Evolutionary conservation across 1,284 basidiomycete genomes (phyloP).

Genomic region (Wallemia mellicola): DNA sequence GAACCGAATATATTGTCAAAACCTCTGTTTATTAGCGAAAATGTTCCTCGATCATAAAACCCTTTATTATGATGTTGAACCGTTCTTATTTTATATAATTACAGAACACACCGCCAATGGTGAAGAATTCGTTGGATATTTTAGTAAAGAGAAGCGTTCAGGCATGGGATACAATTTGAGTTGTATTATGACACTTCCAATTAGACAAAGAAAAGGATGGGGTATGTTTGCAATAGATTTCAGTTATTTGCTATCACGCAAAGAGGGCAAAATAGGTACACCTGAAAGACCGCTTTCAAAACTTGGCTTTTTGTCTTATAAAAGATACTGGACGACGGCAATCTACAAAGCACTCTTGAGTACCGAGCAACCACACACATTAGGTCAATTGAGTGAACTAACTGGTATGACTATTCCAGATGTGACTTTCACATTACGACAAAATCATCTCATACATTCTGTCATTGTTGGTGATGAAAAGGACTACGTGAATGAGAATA

Average conservation of each 20-base stretch:
- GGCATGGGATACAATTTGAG: constrained; percentile 88
- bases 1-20: constrained; percentile 99
- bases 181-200: constrained; percentile 97
- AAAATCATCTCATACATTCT: background rate
- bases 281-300: constrained; percentile 79
- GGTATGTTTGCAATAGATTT: constrained; percentile 84
- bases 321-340: constrained; percentile 81
- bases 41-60: constrained; percentile 99
- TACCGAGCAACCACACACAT: background rate
- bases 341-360: constrained; percentile 19
- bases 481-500: background rate
- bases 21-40: constrained; percentile 91
- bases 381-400: background rate
- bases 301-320: constrained; percentile 68
- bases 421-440: background rate
- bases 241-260: constrained; percentile 86
- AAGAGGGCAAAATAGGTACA: constrained; percentile 58
- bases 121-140: constrained; percentile 89
- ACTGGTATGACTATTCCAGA: background rate
- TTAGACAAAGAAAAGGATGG: constrained; percentile 79
- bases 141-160: constrained; percentile 93
- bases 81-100: constrained; percentile 96
- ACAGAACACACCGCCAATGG: constrained; percentile 68
- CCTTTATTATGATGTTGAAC: constrained; percentile 97
- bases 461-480: background rate